Evolutionary conservation across 2,329 filamentous ascomycete genomes (phyloP).

Genomic region (Aspergillus unguis): DNA sequence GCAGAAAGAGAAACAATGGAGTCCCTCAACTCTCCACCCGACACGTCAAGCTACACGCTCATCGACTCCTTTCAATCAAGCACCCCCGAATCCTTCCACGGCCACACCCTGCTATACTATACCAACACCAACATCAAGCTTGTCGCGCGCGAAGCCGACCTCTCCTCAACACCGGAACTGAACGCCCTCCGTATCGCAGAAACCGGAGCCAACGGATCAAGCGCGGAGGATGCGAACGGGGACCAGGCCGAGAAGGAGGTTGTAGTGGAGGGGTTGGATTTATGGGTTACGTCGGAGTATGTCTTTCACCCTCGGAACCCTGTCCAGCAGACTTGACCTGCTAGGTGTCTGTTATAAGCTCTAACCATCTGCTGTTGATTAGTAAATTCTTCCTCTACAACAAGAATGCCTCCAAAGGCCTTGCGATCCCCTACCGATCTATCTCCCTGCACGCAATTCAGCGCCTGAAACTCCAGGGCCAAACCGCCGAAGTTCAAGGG

Average conservation of each 20-base stretch:
- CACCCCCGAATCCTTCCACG: slow-evolving; percentile 49
- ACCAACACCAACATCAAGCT: slow-evolving; percentile 46
- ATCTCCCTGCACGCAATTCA: slow-evolving; percentile 51
- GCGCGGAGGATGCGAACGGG: neutral
- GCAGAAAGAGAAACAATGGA: slow-evolving; percentile 37
- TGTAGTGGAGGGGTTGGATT: slow-evolving; percentile 39
- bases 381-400: slow-evolving; percentile 47
- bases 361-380: neutral
- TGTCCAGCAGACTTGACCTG: neutral
- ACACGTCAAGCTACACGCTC: slow-evolving; percentile 40
- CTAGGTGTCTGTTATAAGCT: too few relatives aligned
- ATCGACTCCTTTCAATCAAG: slow-evolving; percentile 47
- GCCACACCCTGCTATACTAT: slow-evolving; percentile 47
- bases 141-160: slow-evolving; percentile 41
- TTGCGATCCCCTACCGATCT: slow-evolving; percentile 48
- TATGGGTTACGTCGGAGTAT: slow-evolving; percentile 51
- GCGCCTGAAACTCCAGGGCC: slow-evolving; percentile 34
- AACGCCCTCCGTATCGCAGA: slow-evolving; percentile 25
- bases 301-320: slow-evolving; percentile 10
- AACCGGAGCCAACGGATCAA: slow-evolving; percentile 14
- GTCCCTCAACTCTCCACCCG: slow-evolving; percentile 37
- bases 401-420: slow-evolving; percentile 30
- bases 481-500: slow-evolving; percentile 36
- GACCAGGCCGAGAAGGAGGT: slow-evolving; percentile 30
- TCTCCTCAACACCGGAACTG: slow-evolving; percentile 34